These are phyloP conservation scores for Aureobasidium subglaciale DNA, from an alignment of 2,329 filamentous ascomycete species.

Conservation along the genomic window DNA sequence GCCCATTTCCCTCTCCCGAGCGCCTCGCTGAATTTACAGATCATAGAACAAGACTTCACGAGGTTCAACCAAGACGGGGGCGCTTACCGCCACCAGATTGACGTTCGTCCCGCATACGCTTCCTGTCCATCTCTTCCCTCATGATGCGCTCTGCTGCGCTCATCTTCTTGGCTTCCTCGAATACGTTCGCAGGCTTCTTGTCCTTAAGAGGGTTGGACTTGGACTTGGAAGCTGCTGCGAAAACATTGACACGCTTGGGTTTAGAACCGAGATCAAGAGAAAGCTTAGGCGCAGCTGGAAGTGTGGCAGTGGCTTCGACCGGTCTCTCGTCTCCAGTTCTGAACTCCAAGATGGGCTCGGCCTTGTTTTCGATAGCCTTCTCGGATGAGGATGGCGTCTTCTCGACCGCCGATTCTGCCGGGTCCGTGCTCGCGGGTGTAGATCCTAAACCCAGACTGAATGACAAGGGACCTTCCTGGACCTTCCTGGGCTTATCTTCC, in stretches of 20 bases:
- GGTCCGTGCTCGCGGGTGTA: constrained; percentile 16
- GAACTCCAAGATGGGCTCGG: constrained; percentile 1
- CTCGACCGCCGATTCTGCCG: constrained; percentile 13
- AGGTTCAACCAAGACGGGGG: constrained; percentile 19
- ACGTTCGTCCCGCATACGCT: constrained; percentile 28
- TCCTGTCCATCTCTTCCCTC: constrained; percentile 51
- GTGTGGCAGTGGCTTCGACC: neutral
- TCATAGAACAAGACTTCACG: neutral
- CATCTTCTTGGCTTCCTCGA: constrained; percentile 69
- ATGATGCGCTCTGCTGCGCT: constrained; percentile 84
- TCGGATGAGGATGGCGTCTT: constrained; percentile 11
- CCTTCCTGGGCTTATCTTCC: constrained; percentile 15
- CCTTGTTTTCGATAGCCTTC: constrained; percentile 8
- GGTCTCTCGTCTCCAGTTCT: constrained; percentile 4
- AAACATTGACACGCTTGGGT: constrained; percentile 62
- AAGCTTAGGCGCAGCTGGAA: constrained; percentile 35
- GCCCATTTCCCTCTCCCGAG: neutral
- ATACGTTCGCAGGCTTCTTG: constrained; percentile 53
- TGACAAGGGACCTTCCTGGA: constrained; percentile 27
- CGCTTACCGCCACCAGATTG: constrained; percentile 22
- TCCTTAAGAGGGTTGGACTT: constrained; percentile 65
- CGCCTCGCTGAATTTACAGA: constrained; percentile 16
- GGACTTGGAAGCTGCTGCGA: constrained; percentile 40
- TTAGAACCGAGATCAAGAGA: constrained; percentile 62
- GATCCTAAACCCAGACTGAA: constrained; percentile 29